Evolutionary conservation across 306 rosid genomes (phyloP).

Genomic region (Castanea mollissima): DNA sequence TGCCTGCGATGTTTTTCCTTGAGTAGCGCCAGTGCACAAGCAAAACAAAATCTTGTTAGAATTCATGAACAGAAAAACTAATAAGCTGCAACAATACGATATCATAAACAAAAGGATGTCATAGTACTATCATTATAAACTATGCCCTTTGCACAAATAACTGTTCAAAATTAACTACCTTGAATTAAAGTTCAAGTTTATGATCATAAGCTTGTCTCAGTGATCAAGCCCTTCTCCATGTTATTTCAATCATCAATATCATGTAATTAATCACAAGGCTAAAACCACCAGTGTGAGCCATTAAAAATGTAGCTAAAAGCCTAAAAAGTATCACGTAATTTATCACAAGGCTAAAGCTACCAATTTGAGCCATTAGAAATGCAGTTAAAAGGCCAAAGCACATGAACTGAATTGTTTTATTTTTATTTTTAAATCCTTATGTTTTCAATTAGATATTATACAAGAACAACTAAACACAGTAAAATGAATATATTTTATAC

Average conservation of each 20-base stretch:
- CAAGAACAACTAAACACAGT: not conserved
- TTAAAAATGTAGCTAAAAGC: not conserved
- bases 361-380: not conserved
- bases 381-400: not conserved
- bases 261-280: not conserved
- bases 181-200: not conserved
- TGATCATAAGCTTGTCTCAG: not conserved
- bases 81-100: slow-evolving; percentile 21
- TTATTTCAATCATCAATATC: not conserved
- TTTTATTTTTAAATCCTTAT: not conserved
- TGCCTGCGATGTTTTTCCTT: slow-evolving; percentile 84
- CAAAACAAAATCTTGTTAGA: slow-evolving; percentile 41
- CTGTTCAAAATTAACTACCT: not conserved
- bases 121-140: not conserved
- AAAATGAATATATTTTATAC: not conserved
- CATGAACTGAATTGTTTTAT: not conserved
- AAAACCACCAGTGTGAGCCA: not conserved
- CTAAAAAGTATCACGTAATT: not conserved
- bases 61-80: slow-evolving; percentile 25
- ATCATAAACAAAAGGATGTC: slow-evolving; percentile 7
- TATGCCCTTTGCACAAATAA: not conserved
- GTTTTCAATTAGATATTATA: not conserved
- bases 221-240: not conserved
- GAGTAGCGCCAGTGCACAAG: slow-evolving; percentile 37
- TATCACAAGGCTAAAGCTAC: not conserved